phyloP scores from a whole-genome alignment of 148 eudicot genomes.

The Cornus controversa region DNA sequence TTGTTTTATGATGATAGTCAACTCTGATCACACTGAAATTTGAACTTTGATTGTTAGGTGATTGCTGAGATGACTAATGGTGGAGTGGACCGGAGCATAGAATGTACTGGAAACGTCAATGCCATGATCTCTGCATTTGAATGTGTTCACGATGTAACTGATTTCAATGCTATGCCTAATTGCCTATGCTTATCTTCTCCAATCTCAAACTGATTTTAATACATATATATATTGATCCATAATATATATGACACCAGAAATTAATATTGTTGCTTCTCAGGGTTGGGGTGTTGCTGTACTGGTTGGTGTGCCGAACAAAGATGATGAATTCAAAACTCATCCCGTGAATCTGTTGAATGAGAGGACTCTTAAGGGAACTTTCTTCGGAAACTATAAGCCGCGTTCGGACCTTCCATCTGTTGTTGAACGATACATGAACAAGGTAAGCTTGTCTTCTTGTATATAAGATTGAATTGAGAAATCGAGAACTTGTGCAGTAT shows the following conservation, averaged over 20 bases:
- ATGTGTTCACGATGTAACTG: conserved; percentile 43
- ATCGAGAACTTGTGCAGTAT: too few relatives aligned
- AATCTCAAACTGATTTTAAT: too few relatives aligned
- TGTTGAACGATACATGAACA: conserved; percentile 39
- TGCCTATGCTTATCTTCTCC: too few relatives aligned
- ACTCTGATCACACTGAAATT: too few relatives aligned
- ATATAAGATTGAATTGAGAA: too few relatives aligned
- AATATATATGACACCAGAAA: too few relatives aligned
- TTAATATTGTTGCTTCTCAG: conserved; percentile 17
- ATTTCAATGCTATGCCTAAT: too few relatives aligned
- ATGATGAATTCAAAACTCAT: conserved; percentile 42
- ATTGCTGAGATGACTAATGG: conserved; percentile 40
- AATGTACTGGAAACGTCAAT: conserved; percentile 40
- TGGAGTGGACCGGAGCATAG: conserved; percentile 38
- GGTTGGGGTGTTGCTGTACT: conserved; percentile 60
- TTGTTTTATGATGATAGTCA: too few relatives aligned
- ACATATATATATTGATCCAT: too few relatives aligned
- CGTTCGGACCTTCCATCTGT: too few relatives aligned
- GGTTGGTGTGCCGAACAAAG: conserved; percentile 46
- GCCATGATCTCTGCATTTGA: conserved; percentile 52
- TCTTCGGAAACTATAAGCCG: conserved; percentile 32
- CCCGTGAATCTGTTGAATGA: conserved; percentile 47
- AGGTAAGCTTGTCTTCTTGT: conserved; percentile 14
- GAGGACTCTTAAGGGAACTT: conserved; percentile 54
- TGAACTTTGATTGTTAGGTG: conserved; percentile 8